Evolutionary conservation across 345 rosid genomes (phyloP).

Genomic region (Ricinus communis): DNA sequence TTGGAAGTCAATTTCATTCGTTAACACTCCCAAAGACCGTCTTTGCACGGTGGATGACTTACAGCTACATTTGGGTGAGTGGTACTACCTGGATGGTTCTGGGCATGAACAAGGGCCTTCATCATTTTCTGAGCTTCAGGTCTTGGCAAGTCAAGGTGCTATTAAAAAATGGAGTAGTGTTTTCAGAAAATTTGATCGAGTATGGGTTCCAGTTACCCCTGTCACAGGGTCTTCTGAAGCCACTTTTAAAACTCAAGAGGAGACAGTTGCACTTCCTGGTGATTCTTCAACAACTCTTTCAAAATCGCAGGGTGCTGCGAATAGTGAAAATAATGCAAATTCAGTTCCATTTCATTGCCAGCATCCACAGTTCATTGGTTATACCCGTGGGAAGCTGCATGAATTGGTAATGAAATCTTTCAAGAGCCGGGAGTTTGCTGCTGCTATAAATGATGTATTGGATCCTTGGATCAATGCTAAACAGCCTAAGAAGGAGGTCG

Average conservation of each 20-base stretch:
- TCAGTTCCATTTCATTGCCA: slow-evolving; percentile 52
- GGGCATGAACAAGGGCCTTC: slow-evolving; percentile 92
- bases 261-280: slow-evolving; percentile 35
- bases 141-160: slow-evolving; percentile 64
- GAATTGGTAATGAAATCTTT: slow-evolving; percentile 94
- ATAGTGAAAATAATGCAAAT: slow-evolving; percentile 29
- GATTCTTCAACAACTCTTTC: slow-evolving; percentile 43
- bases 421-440: slow-evolving; percentile 93
- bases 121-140: slow-evolving; percentile 70
- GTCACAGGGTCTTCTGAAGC: slow-evolving; percentile 44
- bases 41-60: slow-evolving; percentile 66
- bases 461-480: slow-evolving; percentile 94
- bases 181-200: slow-evolving; percentile 80
- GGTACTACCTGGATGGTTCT: slow-evolving; percentile 92
- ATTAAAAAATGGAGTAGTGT: slow-evolving; percentile 73
- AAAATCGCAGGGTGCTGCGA: slow-evolving; percentile 28
- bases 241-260: slow-evolving; percentile 31
- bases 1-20: slow-evolving; percentile 45
- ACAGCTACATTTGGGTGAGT: slow-evolving; percentile 88
- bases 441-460: slow-evolving; percentile 91
- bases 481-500: slow-evolving; percentile 89
- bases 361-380: slow-evolving; percentile 96
- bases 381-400: slow-evolving; percentile 88
- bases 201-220: slow-evolving; percentile 82
- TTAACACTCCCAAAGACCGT: slow-evolving; percentile 60